Conservation (phyloP, 202 grass and related monocot genomes). For the Schoenoplectus triqueter region DNA sequence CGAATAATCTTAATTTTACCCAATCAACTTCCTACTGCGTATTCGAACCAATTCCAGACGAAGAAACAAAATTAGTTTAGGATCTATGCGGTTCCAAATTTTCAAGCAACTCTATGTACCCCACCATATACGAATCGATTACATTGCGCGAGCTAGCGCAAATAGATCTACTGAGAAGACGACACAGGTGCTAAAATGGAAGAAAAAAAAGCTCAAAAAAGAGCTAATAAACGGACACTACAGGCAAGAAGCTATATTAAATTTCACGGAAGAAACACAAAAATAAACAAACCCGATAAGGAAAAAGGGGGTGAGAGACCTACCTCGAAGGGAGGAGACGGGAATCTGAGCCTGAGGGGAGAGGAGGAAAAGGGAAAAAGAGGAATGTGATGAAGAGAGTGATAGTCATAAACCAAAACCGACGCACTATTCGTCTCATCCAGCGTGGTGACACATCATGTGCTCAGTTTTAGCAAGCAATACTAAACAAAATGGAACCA, state of each 20-base stretch:
- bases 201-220: not conserved
- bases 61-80: slow-evolving; percentile 23
- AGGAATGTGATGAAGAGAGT: slow-evolving; percentile 14
- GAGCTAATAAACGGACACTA: not conserved
- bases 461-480: not conserved
- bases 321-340: not conserved
- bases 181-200: not conserved
- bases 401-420: not conserved
- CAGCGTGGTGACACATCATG: slow-evolving; percentile 21
- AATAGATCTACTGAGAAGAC: slow-evolving; percentile 34
- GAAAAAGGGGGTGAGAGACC: not conserved
- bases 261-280: not conserved
- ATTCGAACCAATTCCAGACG: not conserved
- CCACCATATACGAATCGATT: not conserved
- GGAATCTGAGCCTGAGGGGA: slow-evolving; percentile 3
- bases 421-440: not conserved
- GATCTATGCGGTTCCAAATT: not conserved
- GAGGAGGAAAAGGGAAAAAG: slow-evolving; percentile 11
- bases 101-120: slow-evolving; percentile 11
- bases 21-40: not conserved
- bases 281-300: not conserved
- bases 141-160: slow-evolving; percentile 18
- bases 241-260: not conserved
- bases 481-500: not conserved
- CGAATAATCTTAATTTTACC: slow-evolving; percentile 3